Conservation (phyloP, 352 stramenopile genomes). For the Phytophthora hybrid region DNA sequence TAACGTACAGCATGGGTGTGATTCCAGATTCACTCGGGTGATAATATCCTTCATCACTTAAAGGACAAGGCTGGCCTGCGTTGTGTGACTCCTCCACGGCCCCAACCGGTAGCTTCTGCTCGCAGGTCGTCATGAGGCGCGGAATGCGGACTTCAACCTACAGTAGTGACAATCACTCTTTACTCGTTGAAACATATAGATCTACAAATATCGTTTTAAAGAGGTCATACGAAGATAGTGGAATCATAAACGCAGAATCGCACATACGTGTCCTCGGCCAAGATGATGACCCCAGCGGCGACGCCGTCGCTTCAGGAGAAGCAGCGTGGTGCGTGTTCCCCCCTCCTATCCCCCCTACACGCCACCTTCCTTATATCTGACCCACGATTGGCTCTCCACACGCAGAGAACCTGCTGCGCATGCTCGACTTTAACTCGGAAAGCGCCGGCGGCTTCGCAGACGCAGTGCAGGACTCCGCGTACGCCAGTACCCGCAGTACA, state of each 20-base stretch:
- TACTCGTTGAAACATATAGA: no score
- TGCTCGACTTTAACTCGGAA: conserved; percentile 90
- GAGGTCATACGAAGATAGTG: no score
- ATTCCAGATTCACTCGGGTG: no score
- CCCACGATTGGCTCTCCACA: background rate
- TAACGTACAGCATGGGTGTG: conserved; percentile 11
- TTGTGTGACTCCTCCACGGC: no score
- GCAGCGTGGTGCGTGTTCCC: conserved; percentile 75
- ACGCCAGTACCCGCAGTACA: conserved; percentile 14
- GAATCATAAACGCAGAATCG: no score
- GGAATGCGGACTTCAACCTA: no score
- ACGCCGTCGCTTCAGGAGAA: conserved; percentile 80
- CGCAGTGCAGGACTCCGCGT: conserved; percentile 44
- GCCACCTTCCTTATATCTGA: background rate
- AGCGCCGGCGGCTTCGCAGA: conserved; percentile 44
- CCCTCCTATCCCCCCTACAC: background rate
- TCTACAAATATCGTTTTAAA: no score
- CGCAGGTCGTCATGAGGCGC: no score
- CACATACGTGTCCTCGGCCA: conserved; percentile 26
- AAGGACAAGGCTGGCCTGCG: no score
- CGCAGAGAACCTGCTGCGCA: conserved; percentile 80
- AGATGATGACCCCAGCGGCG: conserved; percentile 48
- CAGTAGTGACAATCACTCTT: no score
- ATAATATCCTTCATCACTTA: no score
- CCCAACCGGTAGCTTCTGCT: no score